Evolutionary conservation across 164 flowering plant genomes (phyloP), one percentile per base, ranked within the genome.

Genomic region (Kalanchoe fedtschenkoi): DNA sequence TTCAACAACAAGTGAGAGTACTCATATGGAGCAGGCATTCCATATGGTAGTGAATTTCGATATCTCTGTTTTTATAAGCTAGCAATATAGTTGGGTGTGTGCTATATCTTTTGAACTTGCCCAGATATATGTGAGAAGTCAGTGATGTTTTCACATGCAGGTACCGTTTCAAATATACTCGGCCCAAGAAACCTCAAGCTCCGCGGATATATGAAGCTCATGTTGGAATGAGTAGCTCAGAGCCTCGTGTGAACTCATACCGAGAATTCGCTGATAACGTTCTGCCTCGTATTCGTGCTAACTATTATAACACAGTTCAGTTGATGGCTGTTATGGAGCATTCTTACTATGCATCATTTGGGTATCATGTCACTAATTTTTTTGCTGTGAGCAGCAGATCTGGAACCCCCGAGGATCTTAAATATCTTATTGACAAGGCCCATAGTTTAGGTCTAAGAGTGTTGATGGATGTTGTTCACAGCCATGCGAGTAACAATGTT

Each of bases 281-380:
- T 65, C 73, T 93, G 72, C 98, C 98, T 60, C 97, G 92, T 59
- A 83, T 93, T 71, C 61, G 42, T 60, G 83, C 75, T 67, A 89
- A 88, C 70, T 83, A 88, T 75, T 93, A 93, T 44, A 93, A 93
- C 66, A 85, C 95, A 22, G 83, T 93, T 69, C 98, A 89, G 68
- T 70, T 93, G 76, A 93, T 93, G 98, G 98, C 97, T 47, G 76
- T 93, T 37, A 88, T 89, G 97, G 98, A 93, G 71, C 98, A 93
- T 76, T 93, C 98, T 22, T 93, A 93, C 70, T 93, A 93, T 77
- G 98, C 74, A 61, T 89, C 95, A 33, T 93, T 93, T 76, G 96
- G 97, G 11, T 93, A 93, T 72, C 98, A 93, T 68, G 88, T 93
- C 14, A 93, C 98, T 3, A 93, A 93, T 72, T 89, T 93, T 66